Evolutionary conservation across 1,284 basidiomycete genomes (phyloP).

Genomic region (Schizophyllum amplum): DNA sequence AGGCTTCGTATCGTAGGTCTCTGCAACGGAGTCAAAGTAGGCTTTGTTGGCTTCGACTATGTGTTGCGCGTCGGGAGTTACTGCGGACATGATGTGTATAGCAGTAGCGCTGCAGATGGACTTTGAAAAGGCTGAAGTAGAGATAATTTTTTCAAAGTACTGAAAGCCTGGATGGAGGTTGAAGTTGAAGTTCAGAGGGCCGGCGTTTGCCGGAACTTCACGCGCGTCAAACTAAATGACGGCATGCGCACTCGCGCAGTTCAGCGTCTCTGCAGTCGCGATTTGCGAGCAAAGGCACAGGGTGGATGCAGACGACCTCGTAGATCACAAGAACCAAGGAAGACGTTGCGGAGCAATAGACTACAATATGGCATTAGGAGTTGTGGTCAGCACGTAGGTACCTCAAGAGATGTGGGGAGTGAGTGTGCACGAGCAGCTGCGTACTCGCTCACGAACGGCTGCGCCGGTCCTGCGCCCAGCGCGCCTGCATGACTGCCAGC

Average conservation of each 20-base stretch:
- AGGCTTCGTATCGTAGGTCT: background rate
- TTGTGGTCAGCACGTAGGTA: conserved; percentile 9
- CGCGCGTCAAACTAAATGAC: too few species aligned
- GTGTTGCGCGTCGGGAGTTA: background rate
- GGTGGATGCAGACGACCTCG: too few species aligned
- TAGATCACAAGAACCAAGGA: too few species aligned
- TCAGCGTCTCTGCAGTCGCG: background rate
- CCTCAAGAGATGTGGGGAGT: background rate
- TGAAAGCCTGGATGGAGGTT: background rate
- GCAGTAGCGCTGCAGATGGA: background rate
- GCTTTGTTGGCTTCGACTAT: background rate
- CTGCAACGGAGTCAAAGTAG: background rate
- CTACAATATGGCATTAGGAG: background rate
- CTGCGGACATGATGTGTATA: background rate
- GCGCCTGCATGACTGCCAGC: background rate
- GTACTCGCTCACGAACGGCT: background rate
- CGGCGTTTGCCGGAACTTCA: background rate
- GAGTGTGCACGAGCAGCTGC: background rate
- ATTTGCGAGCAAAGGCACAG: too few species aligned
- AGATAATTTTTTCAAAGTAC: too few species aligned
- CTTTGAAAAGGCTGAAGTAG: too few species aligned
- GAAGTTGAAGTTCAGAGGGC: background rate
- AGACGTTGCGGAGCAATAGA: background rate
- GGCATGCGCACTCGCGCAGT: background rate
- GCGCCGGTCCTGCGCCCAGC: background rate